These are phyloP conservation scores for Tolypocladium nubicola DNA, from an alignment of 2,329 filamentous ascomycete species.

Conservation along the genomic window DNA sequence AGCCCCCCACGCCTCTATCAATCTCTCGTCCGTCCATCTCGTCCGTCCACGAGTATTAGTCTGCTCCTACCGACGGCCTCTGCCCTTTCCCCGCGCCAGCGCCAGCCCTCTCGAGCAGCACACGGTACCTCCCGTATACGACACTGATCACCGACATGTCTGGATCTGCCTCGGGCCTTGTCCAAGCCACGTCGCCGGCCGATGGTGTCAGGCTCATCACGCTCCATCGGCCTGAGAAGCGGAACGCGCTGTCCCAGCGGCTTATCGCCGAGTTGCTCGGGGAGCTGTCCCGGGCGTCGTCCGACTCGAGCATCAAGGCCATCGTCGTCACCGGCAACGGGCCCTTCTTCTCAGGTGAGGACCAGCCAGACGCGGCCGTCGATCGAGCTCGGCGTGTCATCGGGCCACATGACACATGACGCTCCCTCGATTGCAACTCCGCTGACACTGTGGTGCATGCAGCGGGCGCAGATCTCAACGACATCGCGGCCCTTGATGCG, in stretches of 20 bases:
- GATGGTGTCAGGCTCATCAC: slow-evolving; percentile 34
- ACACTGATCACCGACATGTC: slow-evolving; percentile 5
- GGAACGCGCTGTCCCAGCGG: slow-evolving; percentile 45
- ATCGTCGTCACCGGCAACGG: slow-evolving; percentile 26
- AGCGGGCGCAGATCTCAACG: slow-evolving; percentile 25
- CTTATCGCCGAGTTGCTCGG: slow-evolving; percentile 35
- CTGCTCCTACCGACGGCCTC: not conserved
- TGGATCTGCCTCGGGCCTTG: slow-evolving; percentile 5
- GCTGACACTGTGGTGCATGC: not conserved
- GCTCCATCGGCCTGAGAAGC: slow-evolving; percentile 43
- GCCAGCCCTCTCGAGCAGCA: not conserved
- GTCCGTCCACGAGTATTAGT: not conserved
- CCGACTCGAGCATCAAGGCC: slow-evolving; percentile 16
- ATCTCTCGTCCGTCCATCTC: not conserved
- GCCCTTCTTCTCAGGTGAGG: slow-evolving; percentile 11
- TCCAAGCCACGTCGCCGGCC: slow-evolving; percentile 9
- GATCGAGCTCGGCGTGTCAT: too few species aligned
- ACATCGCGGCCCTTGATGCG: slow-evolving; percentile 22
- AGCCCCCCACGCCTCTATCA: not conserved
- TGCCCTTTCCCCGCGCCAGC: not conserved
- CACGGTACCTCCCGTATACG: not conserved
- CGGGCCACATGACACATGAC: not conserved
- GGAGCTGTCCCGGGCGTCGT: slow-evolving; percentile 12
- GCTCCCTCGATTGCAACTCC: not conserved
- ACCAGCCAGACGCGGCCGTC: not conserved